These are phyloP conservation scores for Benincasa hispida DNA, from an alignment of 306 rosid genomes.

Conservation along the genomic window DNA sequence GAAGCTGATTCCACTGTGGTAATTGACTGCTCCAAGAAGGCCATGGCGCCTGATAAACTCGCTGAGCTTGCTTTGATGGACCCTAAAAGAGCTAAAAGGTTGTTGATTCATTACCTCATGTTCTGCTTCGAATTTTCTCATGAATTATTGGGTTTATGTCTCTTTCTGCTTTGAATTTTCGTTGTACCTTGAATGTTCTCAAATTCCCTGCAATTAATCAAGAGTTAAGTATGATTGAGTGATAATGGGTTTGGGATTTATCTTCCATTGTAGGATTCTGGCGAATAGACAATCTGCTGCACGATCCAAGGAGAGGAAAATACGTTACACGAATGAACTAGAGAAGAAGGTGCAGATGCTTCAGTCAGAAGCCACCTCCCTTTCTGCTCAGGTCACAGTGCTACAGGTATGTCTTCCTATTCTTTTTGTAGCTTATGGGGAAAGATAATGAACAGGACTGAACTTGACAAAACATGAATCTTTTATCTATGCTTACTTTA, in stretches of 20 bases:
- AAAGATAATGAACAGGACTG: neutral
- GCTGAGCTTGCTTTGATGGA: constrained; percentile 90
- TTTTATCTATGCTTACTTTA: neutral
- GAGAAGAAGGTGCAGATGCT: constrained; percentile 96
- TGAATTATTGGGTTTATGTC: neutral
- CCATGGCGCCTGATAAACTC: constrained; percentile 74
- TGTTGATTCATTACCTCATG: neutral
- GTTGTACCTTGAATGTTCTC: neutral
- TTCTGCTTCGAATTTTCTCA: neutral
- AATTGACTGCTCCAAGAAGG: constrained; percentile 53
- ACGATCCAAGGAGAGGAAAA: constrained; percentile 90
- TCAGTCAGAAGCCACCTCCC: constrained; percentile 93
- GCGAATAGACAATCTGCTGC: constrained; percentile 98
- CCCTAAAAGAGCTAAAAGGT: constrained; percentile 94
- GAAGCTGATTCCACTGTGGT: constrained; percentile 35
- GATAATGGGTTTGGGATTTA: neutral
- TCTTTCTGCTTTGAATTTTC: neutral
- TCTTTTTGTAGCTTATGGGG: neutral
- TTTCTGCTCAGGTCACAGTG: constrained; percentile 80
- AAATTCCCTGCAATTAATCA: neutral
- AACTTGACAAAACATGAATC: neutral
- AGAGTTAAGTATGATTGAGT: neutral
- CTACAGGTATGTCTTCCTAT: constrained; percentile 55
- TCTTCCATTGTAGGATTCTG: constrained; percentile 46
- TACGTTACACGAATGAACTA: constrained; percentile 71